These are phyloP conservation scores for Cladosporium austrohemisphaericum DNA, from an alignment of 2,329 filamentous ascomycete species.

Conservation along the genomic window DNA sequence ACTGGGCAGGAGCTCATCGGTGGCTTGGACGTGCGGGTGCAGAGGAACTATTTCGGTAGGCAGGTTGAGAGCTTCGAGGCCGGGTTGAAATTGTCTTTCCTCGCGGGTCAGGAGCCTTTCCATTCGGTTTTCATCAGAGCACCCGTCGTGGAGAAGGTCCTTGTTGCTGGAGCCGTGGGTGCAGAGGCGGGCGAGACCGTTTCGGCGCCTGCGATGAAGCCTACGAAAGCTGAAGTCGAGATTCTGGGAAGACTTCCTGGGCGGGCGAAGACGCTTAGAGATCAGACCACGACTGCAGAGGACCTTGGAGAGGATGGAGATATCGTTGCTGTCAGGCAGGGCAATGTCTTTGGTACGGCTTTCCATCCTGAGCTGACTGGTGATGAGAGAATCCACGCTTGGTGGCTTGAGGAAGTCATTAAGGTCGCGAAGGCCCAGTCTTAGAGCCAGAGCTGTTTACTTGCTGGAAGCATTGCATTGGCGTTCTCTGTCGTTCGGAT, in stretches of 20 bases:
- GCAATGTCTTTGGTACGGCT: conserved; percentile 88
- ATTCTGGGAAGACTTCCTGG: conserved; percentile 56
- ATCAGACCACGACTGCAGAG: conserved; percentile 45
- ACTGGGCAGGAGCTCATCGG: conserved; percentile 92
- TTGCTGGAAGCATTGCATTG: not conserved
- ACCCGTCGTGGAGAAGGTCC: conserved; percentile 81
- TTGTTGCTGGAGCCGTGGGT: conserved; percentile 40
- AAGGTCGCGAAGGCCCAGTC: conserved; percentile 5
- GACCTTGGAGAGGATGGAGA: conserved; percentile 57
- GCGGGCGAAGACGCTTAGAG: conserved; percentile 47
- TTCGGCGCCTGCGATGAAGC: conserved; percentile 53
- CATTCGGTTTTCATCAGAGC: conserved; percentile 89
- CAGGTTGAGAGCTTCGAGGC: conserved; percentile 90
- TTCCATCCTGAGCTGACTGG: conserved; percentile 93
- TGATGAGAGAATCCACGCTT: conserved; percentile 82
- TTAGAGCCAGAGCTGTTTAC: not conserved
- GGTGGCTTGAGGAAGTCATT: conserved; percentile 78
- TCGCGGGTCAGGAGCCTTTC: conserved; percentile 56
- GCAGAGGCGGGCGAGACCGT: conserved; percentile 36
- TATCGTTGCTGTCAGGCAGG: conserved; percentile 84
- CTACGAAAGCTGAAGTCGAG: conserved; percentile 51
- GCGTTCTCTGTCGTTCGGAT: no score
- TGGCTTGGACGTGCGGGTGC: conserved; percentile 83
- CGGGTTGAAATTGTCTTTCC: conserved; percentile 67
- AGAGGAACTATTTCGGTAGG: conserved; percentile 90